Base-by-base conservation (phyloP, 208 protist species). In the Novymonas esmeraldas region DNA sequence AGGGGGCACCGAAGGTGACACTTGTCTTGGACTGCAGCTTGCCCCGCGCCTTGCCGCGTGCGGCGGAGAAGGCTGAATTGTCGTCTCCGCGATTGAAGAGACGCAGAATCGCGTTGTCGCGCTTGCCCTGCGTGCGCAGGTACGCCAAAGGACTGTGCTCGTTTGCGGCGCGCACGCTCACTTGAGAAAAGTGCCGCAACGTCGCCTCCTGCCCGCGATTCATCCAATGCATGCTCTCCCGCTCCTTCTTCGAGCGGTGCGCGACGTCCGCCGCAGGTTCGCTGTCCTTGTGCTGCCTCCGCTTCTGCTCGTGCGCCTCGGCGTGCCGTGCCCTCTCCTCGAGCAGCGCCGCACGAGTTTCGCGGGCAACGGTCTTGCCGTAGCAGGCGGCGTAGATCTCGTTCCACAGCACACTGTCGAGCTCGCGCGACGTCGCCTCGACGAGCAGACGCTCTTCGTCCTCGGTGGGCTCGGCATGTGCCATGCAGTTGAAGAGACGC, bases 401-500 rank as follows among this genome's bases (percentile, higher is more conserved):
- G 45, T 65, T 80, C 76, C 78, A 90, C 44, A 87, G 55, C 7
- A 79, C 70, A 50, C 76, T 78, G 58, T 84, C 73, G 20, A 84
- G 63, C 57, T 77, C 64, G 18, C 59, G 49, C 16, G 79, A 79
- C n/a, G 71, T 78, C 24, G 57, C 64, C 52, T 84, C 85, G 29
- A 84, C 78, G 6, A 92, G 76, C 9, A 85, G 51, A 36, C 73
- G 71, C 39, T 81, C 82, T 54, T 92, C 85, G 33, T 84, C 73
- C 20, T 81, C 79, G 5, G 55, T 79, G 3, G 76, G 61, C 38
- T 87, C 79, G 2, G 85, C 79, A 42, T 89, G 81, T 18, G 69
- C 70, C 79, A 87, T 90, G 62, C 79, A 84, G 65, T 88, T 90
- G 48, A 90, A 89, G 10, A 90, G 60, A 9, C 87, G 79, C 6